Evolutionary conservation across 306 rosid genomes (phyloP).

Genomic region (Calophaca sinica): DNA sequence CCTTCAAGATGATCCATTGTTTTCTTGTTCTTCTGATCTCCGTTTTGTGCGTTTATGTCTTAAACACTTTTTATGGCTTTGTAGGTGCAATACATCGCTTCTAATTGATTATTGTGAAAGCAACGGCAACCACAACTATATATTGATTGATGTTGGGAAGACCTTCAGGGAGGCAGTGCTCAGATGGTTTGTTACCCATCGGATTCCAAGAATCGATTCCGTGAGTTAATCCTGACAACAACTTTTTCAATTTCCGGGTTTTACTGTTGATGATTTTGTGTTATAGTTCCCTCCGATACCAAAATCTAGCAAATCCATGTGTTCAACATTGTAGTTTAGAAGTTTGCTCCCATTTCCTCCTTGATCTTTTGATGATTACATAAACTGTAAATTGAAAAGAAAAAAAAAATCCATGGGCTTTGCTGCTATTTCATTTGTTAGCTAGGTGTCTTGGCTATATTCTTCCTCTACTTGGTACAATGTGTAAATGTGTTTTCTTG

Average conservation of each 20-base stretch:
- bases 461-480: too few species aligned
- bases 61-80: slow-evolving; percentile 26
- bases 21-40: neutral
- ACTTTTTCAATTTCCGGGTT: too few species aligned
- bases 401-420: too few species aligned
- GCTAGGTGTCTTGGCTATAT: too few species aligned
- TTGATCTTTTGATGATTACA: neutral
- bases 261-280: neutral
- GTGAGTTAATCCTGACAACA: slow-evolving; percentile 55
- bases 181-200: slow-evolving; percentile 83
- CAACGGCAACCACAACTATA: slow-evolving; percentile 63
- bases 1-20: neutral
- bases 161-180: slow-evolving; percentile 94
- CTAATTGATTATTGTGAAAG: slow-evolving; percentile 76
- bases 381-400: neutral
- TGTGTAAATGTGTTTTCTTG: too few species aligned
- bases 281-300: too few species aligned
- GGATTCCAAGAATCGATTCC: slow-evolving; percentile 89
- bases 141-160: slow-evolving; percentile 93
- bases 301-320: neutral
- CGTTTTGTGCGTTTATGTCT: neutral
- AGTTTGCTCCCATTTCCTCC: neutral
- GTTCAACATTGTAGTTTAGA: neutral
- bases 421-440: too few species aligned
- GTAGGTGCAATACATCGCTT: slow-evolving; percentile 92